phyloP scores from a whole-genome alignment of 805 yeast genomes.

The Zygosaccharomyces bailii region DNA sequence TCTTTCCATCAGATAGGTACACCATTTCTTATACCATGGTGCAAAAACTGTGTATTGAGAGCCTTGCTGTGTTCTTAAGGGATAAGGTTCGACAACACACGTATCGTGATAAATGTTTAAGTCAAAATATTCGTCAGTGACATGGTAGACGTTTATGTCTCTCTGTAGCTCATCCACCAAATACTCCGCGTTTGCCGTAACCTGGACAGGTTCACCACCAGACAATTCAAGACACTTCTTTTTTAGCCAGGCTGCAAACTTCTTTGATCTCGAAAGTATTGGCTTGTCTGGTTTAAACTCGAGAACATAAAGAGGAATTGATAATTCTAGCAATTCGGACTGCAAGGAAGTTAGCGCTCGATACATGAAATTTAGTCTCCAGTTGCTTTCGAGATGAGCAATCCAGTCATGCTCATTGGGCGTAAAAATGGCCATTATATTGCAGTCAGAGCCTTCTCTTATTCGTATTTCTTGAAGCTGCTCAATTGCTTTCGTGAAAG shows the following conservation, averaged over 20 bases:
- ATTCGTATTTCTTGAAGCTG: background rate
- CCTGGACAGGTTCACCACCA: constrained; percentile 12
- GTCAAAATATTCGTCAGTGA: constrained; percentile 12
- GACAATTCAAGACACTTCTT: constrained; percentile 16
- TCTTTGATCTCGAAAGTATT: constrained; percentile 15
- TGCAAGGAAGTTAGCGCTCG: constrained; percentile 36
- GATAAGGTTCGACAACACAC: constrained; percentile 43
- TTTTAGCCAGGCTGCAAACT: constrained; percentile 27
- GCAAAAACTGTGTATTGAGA: constrained; percentile 46
- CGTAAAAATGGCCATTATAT: constrained; percentile 42
- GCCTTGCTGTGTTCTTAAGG: constrained; percentile 41
- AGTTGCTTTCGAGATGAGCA: constrained; percentile 43
- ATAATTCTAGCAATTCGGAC: constrained; percentile 31
- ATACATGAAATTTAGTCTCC: constrained; percentile 41
- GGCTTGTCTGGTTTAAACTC: constrained; percentile 23
- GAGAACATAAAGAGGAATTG: constrained; percentile 38
- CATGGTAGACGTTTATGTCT: constrained; percentile 16
- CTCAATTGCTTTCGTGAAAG: background rate
- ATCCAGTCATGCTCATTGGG: constrained; percentile 41
- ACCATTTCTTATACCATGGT: constrained; percentile 49
- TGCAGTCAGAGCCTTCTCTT: background rate
- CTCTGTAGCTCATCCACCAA: constrained; percentile 38
- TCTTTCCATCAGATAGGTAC: constrained; percentile 22
- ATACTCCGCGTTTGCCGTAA: constrained; percentile 36
- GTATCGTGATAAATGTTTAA: constrained; percentile 38